These are phyloP conservation scores for Mycosphaerella sp. DNA, from an alignment of 2,329 filamentous ascomycete species.

Conservation along the genomic window DNA sequence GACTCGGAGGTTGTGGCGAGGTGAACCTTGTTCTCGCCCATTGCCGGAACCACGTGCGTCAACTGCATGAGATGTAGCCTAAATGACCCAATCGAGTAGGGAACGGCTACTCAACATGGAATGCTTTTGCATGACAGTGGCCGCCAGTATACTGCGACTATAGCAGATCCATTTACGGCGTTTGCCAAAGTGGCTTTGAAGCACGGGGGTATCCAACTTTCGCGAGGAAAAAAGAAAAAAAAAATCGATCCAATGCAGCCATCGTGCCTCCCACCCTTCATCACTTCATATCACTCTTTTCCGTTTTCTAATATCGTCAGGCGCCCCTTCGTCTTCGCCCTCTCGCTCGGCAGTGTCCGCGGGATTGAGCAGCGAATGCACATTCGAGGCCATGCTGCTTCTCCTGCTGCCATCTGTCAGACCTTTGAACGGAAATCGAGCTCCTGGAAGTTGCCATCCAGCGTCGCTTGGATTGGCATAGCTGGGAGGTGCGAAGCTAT, in stretches of 20 bases:
- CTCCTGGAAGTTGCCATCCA: slow-evolving; percentile 50
- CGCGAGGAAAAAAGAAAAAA: not conserved
- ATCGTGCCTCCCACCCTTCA: not conserved
- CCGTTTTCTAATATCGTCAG: slow-evolving; percentile 54
- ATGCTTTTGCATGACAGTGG: slow-evolving; percentile 5
- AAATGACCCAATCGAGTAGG: not conserved
- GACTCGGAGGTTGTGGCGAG: not conserved
- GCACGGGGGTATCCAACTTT: slow-evolving; percentile 9
- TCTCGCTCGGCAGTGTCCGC: slow-evolving; percentile 60
- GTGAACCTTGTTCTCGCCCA: slow-evolving; percentile 1
- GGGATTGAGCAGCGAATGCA: slow-evolving; percentile 61
- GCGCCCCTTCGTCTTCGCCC: slow-evolving; percentile 55
- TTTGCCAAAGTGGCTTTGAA: not conserved
- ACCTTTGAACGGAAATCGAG: slow-evolving; percentile 43
- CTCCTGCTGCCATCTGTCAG: slow-evolving; percentile 58
- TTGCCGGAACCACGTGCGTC: not conserved
- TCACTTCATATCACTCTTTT: slow-evolving; percentile 47
- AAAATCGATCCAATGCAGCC: not conserved
- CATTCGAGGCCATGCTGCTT: slow-evolving; percentile 65
- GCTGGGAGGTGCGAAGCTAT: slow-evolving; percentile 46
- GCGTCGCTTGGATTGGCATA: slow-evolving; percentile 48
- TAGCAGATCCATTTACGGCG: not conserved
- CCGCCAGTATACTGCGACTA: not conserved
- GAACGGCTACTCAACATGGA: not conserved
- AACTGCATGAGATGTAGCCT: no score